Percentiles rank a stretch among this genome's conserved stretches.
These are phyloP conservation scores for Vairimorpha apis DNA, from an alignment of 371 early-diverging fungal genomes.

Conservation along the genomic window DNA sequence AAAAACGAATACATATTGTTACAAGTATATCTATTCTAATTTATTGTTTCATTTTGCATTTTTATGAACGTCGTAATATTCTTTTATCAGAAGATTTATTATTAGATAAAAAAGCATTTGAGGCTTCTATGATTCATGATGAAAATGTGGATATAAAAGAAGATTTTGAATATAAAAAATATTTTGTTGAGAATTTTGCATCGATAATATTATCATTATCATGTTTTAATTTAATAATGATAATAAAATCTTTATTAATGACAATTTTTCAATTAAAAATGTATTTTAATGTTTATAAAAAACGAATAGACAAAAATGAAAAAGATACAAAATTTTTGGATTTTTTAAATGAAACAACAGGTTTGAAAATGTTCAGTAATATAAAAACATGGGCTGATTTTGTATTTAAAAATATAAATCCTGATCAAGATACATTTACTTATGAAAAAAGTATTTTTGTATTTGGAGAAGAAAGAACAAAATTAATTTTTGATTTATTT, in stretches of 20 bases:
- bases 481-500: constrained; percentile 28
- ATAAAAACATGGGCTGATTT: constrained; percentile 23
- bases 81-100: background rate
- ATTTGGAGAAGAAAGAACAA: constrained; percentile 29
- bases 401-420: constrained; percentile 19
- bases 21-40: background rate
- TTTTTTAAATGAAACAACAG: constrained; percentile 28
- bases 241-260: constrained; percentile 34
- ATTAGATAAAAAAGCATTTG: background rate
- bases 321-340: constrained; percentile 30
- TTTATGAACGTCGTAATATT: background rate
- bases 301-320: constrained; percentile 40
- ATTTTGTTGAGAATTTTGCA: constrained; percentile 10
- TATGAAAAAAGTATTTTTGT: constrained; percentile 2
- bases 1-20: background rate
- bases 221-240: constrained; percentile 1
- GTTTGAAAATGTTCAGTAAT: constrained; percentile 1
- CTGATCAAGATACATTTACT: constrained; percentile 17
- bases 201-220: constrained; percentile 22
- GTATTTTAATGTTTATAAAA: constrained; percentile 33
- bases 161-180: background rate
- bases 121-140: background rate
- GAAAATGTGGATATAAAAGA: background rate
- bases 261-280: constrained; percentile 38
- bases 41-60: background rate